A percentile compares a stretch with the other conserved stretches of the same genome.
phyloP scores from a whole-genome alignment of 495 filamentous ascomycete species.

The Xylaria longipes region DNA sequence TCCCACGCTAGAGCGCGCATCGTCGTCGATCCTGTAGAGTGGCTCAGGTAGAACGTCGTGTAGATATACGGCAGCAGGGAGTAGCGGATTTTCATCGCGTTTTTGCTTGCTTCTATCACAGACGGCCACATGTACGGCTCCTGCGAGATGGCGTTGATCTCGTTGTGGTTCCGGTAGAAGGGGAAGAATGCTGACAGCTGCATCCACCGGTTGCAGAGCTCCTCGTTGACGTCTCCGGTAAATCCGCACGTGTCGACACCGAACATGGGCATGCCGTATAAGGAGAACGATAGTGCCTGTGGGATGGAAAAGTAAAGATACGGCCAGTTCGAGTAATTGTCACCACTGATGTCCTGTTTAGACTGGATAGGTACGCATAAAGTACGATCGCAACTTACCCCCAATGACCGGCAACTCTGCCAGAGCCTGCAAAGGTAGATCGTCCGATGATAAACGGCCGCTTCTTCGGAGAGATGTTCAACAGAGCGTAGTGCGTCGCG shows the following conservation, averaged over 20 bases:
- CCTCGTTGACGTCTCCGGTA: constrained; percentile 69
- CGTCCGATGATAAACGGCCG: constrained; percentile 88
- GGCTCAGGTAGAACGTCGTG: constrained; percentile 75
- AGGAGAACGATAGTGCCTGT: constrained; percentile 77
- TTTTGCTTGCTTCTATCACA: constrained; percentile 69
- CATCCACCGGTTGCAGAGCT: constrained; percentile 89
- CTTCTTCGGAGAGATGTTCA: constrained; percentile 65
- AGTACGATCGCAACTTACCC: constrained; percentile 47
- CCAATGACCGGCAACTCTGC: constrained; percentile 88
- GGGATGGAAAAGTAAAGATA: constrained; percentile 81
- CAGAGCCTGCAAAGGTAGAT: constrained; percentile 80
- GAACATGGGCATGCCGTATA: constrained; percentile 90
- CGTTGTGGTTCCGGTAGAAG: constrained; percentile 88
- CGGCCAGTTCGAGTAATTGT: constrained; percentile 73
- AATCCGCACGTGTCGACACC: constrained; percentile 86
- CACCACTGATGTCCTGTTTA: constrained; percentile 53
- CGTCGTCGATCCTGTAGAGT: constrained; percentile 72
- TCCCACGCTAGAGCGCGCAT: constrained; percentile 87
- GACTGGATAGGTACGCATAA: not conserved
- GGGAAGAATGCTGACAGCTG: constrained; percentile 85
- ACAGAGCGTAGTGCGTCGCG: constrained; percentile 78
- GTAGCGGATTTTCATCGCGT: constrained; percentile 78
- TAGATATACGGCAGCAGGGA: constrained; percentile 80
- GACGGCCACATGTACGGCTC: constrained; percentile 79
- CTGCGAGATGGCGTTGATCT: constrained; percentile 65